Base-by-base conservation (phyloP, 306 rosid genomes). In the Cicer bijugum region DNA sequence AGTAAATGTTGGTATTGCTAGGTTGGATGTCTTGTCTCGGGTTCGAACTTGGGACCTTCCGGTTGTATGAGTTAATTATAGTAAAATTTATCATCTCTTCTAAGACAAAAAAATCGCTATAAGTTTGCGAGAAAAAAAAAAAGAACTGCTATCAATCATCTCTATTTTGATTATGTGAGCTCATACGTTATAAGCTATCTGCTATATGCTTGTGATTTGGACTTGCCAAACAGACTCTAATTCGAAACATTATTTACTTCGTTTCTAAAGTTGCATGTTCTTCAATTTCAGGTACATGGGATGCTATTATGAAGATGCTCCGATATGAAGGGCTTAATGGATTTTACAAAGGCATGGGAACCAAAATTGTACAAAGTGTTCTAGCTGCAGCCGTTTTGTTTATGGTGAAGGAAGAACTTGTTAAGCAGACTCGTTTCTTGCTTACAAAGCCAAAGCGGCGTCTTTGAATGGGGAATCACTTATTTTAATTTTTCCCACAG, bases 321-420 rank as follows among this genome's bases (percentile, higher is more conserved):
- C 95, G 53, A 17, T 87, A 88, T 50, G 99, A 91, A 88, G 97
- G 97, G 16, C 67, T 89, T 15, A 17, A 82, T 56, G 97, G 95
- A 52, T 94, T 94, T 76, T 94, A 91, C 91, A 91, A 89, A 80
- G 99, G 99, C 28, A 94, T 94, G 95, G 81, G 92, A 75, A 91
- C 97, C 42, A 94, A 91, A 87, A 87, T 94, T 56, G 92, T 81
- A 46, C 96, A 91, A 56, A 91, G 99, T 69, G 99, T 94, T 45
- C 88, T 94, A 42, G 99, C 97, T n/a, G 99, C 97, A 46, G 95
- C 99, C 38, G 93, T 94, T 78, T 83, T 94, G 60, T 94, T 94
- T 84, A 91, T 87, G 96, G 82, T 91, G 56, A 94, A 91, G 89
- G 99, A 94, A 87, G 97, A 94, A 85, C 91, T 91, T 28, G 95